Base-by-base conservation (phyloP, 768 basidiomycete species). In the Coprinellus aureogranulatus region DNA sequence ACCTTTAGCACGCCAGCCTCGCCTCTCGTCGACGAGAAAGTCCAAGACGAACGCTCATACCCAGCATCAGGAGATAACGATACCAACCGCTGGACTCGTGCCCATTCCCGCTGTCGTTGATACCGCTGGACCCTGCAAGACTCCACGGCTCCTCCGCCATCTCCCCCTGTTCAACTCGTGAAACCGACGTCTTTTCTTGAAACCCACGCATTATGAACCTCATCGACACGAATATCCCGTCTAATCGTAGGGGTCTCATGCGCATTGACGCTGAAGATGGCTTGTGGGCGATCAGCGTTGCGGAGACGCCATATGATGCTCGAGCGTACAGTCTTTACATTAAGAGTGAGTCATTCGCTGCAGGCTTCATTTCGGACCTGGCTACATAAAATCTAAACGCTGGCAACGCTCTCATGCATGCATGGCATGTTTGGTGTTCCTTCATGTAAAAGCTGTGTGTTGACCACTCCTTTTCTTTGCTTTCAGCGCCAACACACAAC, bases 231-330 rank as follows among this genome's bases (percentile, higher is more conserved):
- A 75, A 72, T 65, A 70, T 76, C 62, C 72, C 74, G 57, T 70
- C 74, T 40, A 69, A 72, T 64, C 70, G 72, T 48, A 75, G 81
- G 62, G 76, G 72, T 56, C 81, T 80, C 42, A 77, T 85, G 31
- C 82, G 89, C 48, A 78, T 87, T 60, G 89, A 92, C 69, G 78
- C 78, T 42, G 84, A 90, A 71, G 89, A 91, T 66, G 90, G 89
- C 14, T 90, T 85, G 23, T 94, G 92, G 92, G 85, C 85, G 65
- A 84, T 94, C 68, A 90, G 89, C 69, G 90, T 93, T 61, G 92
- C 92, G 61, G 90, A 92, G 76, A 87, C 85, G 53, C 89, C 89
- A 23, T 82, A 90, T 69, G 87, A 89, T 72, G 68, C 85, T 46
- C 77, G 79, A 62, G 83, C 85, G 9, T 94, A 88, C 76, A 87